Percentiles rank a stretch among this genome's conserved stretches.
Evolutionary conservation across 2,329 filamentous ascomycete species (phyloP).

Genomic region (Teratosphaeria zuluensis): DNA sequence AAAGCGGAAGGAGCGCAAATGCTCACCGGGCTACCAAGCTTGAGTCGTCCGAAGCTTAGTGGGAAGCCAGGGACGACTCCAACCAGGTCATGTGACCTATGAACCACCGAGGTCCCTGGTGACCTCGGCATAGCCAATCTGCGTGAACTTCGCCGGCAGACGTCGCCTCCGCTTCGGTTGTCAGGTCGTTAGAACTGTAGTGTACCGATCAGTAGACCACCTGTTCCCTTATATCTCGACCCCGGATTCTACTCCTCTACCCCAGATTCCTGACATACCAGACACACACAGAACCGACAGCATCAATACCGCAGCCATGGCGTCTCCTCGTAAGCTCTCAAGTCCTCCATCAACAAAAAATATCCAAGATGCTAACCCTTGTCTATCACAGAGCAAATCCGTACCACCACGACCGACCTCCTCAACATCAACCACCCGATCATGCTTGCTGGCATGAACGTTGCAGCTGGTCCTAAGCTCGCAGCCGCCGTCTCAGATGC

Average conservation of each 20-base stretch:
- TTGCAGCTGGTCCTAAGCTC: conserved; percentile 90
- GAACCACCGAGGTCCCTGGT: background rate
- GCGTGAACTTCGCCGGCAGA: background rate
- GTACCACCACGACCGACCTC: conserved; percentile 86
- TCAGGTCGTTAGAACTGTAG: background rate
- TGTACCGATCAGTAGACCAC: background rate
- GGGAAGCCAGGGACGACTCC: background rate
- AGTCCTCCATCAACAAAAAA: background rate
- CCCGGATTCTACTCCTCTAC: background rate
- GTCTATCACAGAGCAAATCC: conserved; percentile 61
- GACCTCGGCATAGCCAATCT: background rate
- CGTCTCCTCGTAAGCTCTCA: conserved; percentile 58
- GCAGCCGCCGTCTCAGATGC: conserved; percentile 96
- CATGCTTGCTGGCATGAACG: conserved; percentile 97
- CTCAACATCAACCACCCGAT: conserved; percentile 97
- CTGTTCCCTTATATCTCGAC: background rate
- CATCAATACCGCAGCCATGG: conserved; percentile 44
- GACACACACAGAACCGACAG: background rate
- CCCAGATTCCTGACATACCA: background rate
- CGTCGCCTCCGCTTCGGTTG: background rate
- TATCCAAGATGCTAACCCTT: conserved; percentile 13
- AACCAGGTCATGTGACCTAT: background rate
- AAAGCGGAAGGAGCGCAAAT: background rate
- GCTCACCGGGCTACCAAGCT: too few species aligned
- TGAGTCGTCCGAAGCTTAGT: background rate